These are phyloP conservation scores for Magnusiomyces fungicola DNA, from an alignment of 1,139 yeast genomes.

Conservation along the genomic window DNA sequence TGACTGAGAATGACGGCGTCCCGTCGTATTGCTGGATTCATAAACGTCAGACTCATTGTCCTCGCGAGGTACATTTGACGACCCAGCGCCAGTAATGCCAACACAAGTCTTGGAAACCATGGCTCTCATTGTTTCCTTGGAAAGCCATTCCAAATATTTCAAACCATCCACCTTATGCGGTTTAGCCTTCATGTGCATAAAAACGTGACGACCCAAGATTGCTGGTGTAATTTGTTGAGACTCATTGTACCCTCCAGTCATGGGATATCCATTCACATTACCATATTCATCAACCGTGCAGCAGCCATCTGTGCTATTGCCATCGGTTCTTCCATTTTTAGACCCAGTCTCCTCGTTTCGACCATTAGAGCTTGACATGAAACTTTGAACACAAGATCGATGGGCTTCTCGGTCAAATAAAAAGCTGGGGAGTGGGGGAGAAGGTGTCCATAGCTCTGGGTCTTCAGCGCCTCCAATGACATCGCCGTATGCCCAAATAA, in stretches of 20 bases:
- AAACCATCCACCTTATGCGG: constrained; percentile 1
- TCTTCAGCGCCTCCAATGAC: constrained; percentile 51
- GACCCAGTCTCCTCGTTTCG: too few species aligned
- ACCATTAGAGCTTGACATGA: too few species aligned
- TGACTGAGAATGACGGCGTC: background rate
- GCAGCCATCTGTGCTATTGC: background rate
- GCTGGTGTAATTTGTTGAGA: background rate
- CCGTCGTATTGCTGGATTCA: background rate
- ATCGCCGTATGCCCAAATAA: constrained; percentile 54
- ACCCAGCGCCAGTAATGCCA: background rate
- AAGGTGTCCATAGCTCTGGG: constrained; percentile 17
- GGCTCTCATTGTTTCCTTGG: constrained; percentile 2
- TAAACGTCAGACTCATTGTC: background rate
- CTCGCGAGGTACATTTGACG: background rate
- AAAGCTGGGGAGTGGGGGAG: constrained; percentile 4
- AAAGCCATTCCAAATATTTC: constrained; percentile 1
- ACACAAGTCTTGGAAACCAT: background rate
- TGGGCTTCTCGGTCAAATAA: background rate
- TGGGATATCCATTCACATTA: background rate
- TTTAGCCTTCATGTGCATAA: background rate
- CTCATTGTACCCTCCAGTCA: background rate
- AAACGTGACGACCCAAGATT: background rate
- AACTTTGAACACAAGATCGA: too few species aligned
- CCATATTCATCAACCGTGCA: background rate
- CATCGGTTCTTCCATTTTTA: background rate